phyloP scores from a whole-genome alignment of 148 eudicot genomes.

The Cornus suecica region DNA sequence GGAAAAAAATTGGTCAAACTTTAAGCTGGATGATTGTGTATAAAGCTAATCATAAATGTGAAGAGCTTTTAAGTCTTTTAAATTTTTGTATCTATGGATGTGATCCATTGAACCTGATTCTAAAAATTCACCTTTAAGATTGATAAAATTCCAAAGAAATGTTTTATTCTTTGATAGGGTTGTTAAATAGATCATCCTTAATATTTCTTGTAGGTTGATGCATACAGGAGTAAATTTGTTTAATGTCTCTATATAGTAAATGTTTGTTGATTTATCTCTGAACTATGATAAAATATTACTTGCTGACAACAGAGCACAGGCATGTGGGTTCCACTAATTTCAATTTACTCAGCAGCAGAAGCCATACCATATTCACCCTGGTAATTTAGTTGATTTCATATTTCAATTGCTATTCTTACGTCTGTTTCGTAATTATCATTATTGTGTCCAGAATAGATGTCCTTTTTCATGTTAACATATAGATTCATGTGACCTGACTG shows the following conservation, averaged over 20 bases:
- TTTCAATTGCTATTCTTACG: not conserved
- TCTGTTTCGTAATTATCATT: not conserved
- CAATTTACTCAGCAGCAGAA: slow-evolving; percentile 97
- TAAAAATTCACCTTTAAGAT: too few species aligned
- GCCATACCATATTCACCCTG: slow-evolving; percentile 98
- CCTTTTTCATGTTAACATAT: not conserved
- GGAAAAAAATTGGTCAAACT: not conserved
- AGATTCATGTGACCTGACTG: not conserved
- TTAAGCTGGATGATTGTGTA: not conserved
- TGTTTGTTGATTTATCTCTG: not conserved
- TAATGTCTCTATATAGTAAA: not conserved
- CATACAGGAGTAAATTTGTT: not conserved
- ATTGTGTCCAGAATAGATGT: not conserved
- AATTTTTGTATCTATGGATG: too few species aligned
- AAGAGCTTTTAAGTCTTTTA: too few species aligned
- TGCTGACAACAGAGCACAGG: slow-evolving; percentile 78
- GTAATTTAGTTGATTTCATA: slow-evolving; percentile 31
- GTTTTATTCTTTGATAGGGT: not conserved
- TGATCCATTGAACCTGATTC: not conserved
- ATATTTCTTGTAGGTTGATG: not conserved
- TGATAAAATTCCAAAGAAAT: not conserved
- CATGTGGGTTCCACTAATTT: slow-evolving; percentile 99
- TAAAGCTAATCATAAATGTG: too few species aligned
- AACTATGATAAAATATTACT: slow-evolving; percentile 1
- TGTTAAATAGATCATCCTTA: not conserved